A percentile compares a stretch with the other conserved stretches of the same genome.
Conservation (phyloP, 1,284 basidiomycete genomes). For the Sanghuangporus weigelae region DNA sequence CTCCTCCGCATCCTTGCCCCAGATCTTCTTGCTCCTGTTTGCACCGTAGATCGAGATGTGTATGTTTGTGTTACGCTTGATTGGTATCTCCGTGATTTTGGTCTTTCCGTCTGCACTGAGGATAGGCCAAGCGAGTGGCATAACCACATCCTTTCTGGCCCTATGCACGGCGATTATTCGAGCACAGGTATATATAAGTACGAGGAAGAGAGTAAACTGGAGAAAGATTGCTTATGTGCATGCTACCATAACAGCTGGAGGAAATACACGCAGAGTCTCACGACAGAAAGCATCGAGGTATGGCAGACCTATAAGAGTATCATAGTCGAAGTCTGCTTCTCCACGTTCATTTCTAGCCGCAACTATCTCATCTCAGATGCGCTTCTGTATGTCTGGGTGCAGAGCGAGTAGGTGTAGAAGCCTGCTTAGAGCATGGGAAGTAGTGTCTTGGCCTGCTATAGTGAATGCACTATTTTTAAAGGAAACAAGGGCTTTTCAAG, state of each 20-base stretch:
- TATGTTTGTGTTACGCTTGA: constrained; percentile 16
- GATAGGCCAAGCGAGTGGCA: background rate
- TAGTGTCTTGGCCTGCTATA: constrained; percentile 20
- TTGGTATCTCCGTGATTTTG: constrained; percentile 2
- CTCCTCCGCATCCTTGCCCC: constrained; percentile 25
- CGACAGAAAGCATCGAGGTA: constrained; percentile 32
- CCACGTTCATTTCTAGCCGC: constrained; percentile 9
- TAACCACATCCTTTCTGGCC: background rate
- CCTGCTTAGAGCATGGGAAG: constrained; percentile 19
- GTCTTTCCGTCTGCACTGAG: background rate
- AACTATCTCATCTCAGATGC: constrained; percentile 24
- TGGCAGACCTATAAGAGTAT: constrained; percentile 29
- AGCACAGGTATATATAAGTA: too few relatives aligned
- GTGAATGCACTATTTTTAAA: constrained; percentile 8
- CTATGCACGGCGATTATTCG: background rate
- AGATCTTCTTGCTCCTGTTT: constrained; percentile 22
- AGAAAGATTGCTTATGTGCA: constrained; percentile 22
- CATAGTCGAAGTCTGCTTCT: constrained; percentile 20
- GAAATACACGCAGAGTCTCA: constrained; percentile 25
- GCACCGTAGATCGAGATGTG: constrained; percentile 21
- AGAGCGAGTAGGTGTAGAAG: constrained; percentile 17
- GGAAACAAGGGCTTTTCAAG: background rate
- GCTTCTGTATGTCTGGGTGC: constrained; percentile 19
- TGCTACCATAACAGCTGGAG: background rate
- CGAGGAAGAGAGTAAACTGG: too few relatives aligned